Conservation (phyloP, 805 yeast species). For the Yarrowia alimentaria region DNA sequence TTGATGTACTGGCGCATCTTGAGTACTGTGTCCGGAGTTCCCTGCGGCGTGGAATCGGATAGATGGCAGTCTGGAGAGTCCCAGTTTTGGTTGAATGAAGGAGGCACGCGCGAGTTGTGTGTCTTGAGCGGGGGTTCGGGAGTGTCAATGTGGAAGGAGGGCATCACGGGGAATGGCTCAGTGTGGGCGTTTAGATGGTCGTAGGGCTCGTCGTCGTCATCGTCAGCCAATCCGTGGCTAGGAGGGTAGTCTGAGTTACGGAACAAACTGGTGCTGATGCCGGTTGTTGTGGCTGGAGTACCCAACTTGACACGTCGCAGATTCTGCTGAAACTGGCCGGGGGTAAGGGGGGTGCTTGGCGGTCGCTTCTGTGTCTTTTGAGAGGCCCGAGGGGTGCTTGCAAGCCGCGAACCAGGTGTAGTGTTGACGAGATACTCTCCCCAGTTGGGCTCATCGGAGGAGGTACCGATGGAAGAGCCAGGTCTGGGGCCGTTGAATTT, state of each 20-base stretch:
- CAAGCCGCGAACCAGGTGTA: conserved; percentile 1
- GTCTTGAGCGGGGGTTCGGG: conserved; percentile 9
- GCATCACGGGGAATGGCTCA: conserved; percentile 6
- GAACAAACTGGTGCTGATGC: too few relatives aligned
- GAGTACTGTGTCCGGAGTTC: conserved; percentile 16
- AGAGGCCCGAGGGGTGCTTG: background rate
- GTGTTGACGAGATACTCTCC: background rate
- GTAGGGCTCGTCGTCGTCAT: conserved; percentile 12
- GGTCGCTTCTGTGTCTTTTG: conserved; percentile 22
- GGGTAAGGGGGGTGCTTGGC: conserved; percentile 14
- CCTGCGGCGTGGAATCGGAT: conserved; percentile 23
- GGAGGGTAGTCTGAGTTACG: conserved; percentile 12
- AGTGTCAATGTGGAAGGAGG: conserved; percentile 12
- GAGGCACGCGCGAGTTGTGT: too few relatives aligned
- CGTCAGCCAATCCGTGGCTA: conserved; percentile 18
- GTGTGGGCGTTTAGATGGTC: conserved; percentile 10
- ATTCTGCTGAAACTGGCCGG: conserved; percentile 14
- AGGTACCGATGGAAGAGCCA: too few relatives aligned
- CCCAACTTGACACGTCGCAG: conserved; percentile 24
- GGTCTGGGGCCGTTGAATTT: too few relatives aligned
- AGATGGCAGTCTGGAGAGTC: conserved; percentile 21
- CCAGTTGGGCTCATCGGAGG: too few relatives aligned
- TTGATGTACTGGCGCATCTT: conserved; percentile 16
- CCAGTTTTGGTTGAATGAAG: conserved; percentile 22
- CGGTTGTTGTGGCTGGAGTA: conserved; percentile 17